Evolutionary conservation across 2,329 filamentous ascomycete genomes (phyloP), one percentile per base, ranked within the genome.

Genomic region (Didymella pomorum): DNA sequence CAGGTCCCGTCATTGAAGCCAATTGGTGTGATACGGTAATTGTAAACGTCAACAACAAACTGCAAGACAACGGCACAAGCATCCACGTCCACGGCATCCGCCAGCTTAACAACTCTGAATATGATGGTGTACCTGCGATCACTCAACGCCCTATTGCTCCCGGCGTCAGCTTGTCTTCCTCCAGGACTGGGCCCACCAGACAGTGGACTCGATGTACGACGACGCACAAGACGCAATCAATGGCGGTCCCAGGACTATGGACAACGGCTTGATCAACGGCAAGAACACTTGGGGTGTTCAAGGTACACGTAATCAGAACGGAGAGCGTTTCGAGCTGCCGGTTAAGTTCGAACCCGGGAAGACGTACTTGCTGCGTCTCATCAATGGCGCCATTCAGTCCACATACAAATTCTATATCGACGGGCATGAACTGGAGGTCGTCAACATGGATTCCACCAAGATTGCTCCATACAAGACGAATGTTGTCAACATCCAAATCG

Each of bases 321-420:
- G 35, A 4, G 35, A 39, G 35, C 35, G 35, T 20, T 39, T 39
- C 35, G 35, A 39, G 35, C 35, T 39, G 9, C 35, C 35, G 20
- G 35, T 39, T 6, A 39, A 39, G 35, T 39, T 39, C 8, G 35
- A 39, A n/a, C 35, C 35, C n/a, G 35, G 18, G 10, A 39, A 39
- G 9, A 39, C 35, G 3, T 39, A 39, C 18, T 39, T 39, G 10
- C 35, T 39, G n/a, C 35, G 35, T 20, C 35, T 39, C 8, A 21
- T 39, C 35, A 39, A 39, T 12, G 35, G 39, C 8, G 65, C 73
- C 9, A 74, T 78, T 25, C 75, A 79, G 56, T 72, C 68, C 11
- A 67, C 71, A 57, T 76, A 75, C 68, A 72, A 74, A 25, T 74
- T 80, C 43, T 71, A 68, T 4, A 71, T 79, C 29, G 77, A 79